Conservation (phyloP, 495 filamentous ascomycete genomes). For the Lasiosphaeria miniovina region DNA sequence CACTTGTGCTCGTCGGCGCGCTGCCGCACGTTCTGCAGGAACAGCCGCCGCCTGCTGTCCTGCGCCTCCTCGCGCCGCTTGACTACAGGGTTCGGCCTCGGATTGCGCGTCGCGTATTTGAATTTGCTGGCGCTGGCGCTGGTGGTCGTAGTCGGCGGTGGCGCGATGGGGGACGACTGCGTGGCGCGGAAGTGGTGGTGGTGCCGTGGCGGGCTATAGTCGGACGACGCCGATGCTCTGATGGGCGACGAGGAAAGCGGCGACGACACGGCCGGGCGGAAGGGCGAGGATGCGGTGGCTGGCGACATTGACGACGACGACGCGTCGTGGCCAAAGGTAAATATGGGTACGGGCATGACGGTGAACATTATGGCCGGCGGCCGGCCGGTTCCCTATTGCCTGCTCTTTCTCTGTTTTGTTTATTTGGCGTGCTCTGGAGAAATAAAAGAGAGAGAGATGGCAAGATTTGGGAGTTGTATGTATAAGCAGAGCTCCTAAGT, state of each 20-base stretch:
- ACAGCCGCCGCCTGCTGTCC: slow-evolving; percentile 59
- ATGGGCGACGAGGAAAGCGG: slow-evolving; percentile 28
- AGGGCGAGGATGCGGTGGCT: slow-evolving; percentile 22
- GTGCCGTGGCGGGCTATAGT: background rate
- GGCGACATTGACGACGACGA: slow-evolving; percentile 26
- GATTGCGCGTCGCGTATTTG: slow-evolving; percentile 18
- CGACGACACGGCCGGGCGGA: slow-evolving; percentile 7
- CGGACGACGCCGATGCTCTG: slow-evolving; percentile 14
- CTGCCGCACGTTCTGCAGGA: slow-evolving; percentile 73
- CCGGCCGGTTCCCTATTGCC: too few relatives aligned
- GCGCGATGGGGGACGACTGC: slow-evolving; percentile 19
- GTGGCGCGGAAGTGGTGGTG: slow-evolving; percentile 4
- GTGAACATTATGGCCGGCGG: slow-evolving; percentile 11
- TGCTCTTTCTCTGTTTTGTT: too few relatives aligned
- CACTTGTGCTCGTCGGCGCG: slow-evolving; percentile 64
- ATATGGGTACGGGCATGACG: slow-evolving; percentile 18
- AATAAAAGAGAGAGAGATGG: too few relatives aligned
- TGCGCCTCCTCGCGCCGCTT: slow-evolving; percentile 25
- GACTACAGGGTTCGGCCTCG: slow-evolving; percentile 24
- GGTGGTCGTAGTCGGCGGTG: background rate
- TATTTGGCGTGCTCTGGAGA: too few relatives aligned
- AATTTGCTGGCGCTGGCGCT: slow-evolving; percentile 17
- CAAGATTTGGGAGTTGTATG: too few relatives aligned
- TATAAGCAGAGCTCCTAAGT: too few relatives aligned
- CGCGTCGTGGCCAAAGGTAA: slow-evolving; percentile 15